A percentile compares a stretch with the other conserved stretches of the same genome.
phyloP scores from a whole-genome alignment of 352 stramenopile genomes.

The Aphanomyces invadans region DNA sequence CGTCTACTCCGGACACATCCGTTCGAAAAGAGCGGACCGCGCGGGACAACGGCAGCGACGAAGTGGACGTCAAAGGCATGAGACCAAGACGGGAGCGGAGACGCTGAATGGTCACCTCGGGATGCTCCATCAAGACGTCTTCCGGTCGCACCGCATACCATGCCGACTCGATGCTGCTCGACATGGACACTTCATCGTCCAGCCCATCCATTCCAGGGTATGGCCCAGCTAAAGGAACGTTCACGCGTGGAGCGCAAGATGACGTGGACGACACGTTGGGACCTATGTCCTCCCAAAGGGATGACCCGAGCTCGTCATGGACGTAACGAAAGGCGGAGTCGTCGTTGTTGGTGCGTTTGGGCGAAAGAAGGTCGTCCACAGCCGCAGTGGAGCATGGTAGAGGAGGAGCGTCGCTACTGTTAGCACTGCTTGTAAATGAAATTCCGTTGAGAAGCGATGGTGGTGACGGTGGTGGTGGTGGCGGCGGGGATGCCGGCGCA shows the following conservation, averaged over 20 bases:
- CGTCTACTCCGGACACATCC: no score
- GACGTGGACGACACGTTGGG: neutral
- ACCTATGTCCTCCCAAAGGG: neutral
- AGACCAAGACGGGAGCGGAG: conserved; percentile 9
- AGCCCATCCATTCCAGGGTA: neutral
- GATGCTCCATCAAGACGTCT: conserved; percentile 15
- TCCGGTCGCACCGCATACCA: conserved; percentile 17
- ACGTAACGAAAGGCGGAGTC: neutral
- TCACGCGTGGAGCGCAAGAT: neutral
- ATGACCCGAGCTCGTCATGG: neutral
- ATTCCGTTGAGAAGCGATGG: neutral
- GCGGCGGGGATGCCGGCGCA: neutral
- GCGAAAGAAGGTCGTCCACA: neutral
- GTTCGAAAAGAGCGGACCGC: neutral
- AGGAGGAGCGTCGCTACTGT: neutral
- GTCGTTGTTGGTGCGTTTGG: no score
- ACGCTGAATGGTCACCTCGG: conserved; percentile 21
- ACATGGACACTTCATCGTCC: neutral
- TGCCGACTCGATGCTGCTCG: neutral
- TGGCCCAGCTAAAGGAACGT: neutral
- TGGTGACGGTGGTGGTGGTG: neutral
- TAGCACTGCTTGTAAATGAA: neutral
- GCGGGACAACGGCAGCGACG: neutral
- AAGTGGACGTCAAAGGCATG: neutral
- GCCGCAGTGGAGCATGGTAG: neutral